These are phyloP conservation scores for Colletotrichum lupini DNA, from an alignment of 2,329 filamentous ascomycete genomes.

Conservation along the genomic window DNA sequence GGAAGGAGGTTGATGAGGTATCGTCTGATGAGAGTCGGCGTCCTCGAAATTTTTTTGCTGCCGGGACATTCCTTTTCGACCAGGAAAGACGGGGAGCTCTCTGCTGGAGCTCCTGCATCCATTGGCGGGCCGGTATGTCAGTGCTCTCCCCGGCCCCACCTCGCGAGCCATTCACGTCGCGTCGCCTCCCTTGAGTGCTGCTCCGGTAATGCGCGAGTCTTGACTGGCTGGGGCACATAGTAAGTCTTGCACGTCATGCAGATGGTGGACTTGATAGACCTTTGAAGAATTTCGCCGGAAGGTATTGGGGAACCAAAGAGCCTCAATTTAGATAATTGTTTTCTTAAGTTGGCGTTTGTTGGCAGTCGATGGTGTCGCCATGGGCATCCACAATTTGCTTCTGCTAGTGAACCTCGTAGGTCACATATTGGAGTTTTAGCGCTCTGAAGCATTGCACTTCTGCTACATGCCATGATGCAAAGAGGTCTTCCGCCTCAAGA, in stretches of 20 bases:
- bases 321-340: background rate
- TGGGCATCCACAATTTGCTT: too few relatives aligned
- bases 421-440: too few relatives aligned
- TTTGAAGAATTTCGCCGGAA: background rate
- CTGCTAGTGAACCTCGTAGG: too few relatives aligned
- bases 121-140: conserved; percentile 26
- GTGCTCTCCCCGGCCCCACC: conserved; percentile 22
- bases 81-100: conserved; percentile 29
- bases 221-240: conserved; percentile 5
- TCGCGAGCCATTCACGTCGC: conserved; percentile 21
- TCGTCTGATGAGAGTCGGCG: conserved; percentile 23
- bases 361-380: background rate
- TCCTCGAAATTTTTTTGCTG: conserved; percentile 34
- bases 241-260: background rate
- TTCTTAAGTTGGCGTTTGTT: background rate
- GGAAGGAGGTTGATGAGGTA: conserved; percentile 17
- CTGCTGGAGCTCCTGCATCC: conserved; percentile 20
- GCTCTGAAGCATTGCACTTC: too few relatives aligned
- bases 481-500: background rate
- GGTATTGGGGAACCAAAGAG: background rate
- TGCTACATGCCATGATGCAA: background rate
- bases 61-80: conserved; percentile 32
- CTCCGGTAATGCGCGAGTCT: conserved; percentile 8
- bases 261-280: background rate
- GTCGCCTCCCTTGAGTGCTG: conserved; percentile 12